phyloP scores from a whole-genome alignment of 179 eudicot genomes.

The Pouteria campechiana region DNA sequence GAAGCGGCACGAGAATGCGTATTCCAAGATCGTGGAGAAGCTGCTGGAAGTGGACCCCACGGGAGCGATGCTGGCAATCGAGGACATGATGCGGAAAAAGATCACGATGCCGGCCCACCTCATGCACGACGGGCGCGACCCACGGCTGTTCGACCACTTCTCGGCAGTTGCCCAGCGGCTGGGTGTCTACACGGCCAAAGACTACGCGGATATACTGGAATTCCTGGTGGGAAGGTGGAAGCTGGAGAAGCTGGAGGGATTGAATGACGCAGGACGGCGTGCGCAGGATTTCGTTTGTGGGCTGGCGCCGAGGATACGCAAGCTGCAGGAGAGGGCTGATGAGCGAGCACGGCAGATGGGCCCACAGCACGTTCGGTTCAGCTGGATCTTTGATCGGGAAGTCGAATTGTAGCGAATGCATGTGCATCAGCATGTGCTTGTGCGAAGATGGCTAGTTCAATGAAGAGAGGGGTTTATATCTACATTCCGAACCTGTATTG shows the following conservation, averaged over 20 bases:
- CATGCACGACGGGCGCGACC: conserved; percentile 32
- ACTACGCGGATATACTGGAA: conserved; percentile 36
- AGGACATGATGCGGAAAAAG: conserved; percentile 27
- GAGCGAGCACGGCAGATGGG: conserved; percentile 14
- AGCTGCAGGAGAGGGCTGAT: conserved; percentile 25
- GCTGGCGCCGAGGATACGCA: conserved; percentile 24
- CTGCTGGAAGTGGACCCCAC: conserved; percentile 32
- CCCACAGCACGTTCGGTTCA: conserved; percentile 8
- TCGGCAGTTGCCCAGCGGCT: conserved; percentile 31
- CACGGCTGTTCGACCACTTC: conserved; percentile 18
- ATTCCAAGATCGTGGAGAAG: conserved; percentile 19
- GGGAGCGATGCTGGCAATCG: conserved; percentile 17
- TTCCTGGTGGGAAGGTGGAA: conserved; percentile 20
- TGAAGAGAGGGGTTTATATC: too few species aligned
- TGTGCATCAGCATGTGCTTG: too few species aligned
- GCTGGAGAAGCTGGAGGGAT: conserved; percentile 21
- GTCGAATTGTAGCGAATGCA: conserved; percentile 6
- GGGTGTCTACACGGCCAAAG: conserved; percentile 25
- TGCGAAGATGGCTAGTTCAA: too few species aligned
- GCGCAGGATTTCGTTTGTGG: conserved; percentile 30
- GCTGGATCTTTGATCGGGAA: conserved; percentile 23
- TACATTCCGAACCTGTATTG: too few species aligned
- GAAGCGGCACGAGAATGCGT: conserved; percentile 43
- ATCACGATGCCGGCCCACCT: conserved; percentile 34
- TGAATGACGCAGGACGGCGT: conserved; percentile 14